Conservation (phyloP, 2,329 filamentous ascomycete genomes). For the Colletotrichum noveboracense region DNA sequence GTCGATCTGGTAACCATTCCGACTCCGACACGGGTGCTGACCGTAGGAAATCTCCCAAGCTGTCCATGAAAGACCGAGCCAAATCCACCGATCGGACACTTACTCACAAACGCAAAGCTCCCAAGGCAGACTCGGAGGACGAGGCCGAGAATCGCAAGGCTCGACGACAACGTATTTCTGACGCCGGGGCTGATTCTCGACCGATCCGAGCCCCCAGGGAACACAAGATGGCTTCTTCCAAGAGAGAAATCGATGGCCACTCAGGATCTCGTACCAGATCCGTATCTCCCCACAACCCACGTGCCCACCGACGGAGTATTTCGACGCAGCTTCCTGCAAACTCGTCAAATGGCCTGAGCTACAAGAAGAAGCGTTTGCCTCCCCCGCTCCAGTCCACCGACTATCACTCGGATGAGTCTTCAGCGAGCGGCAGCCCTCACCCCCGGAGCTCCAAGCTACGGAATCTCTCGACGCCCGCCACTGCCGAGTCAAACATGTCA, state of each 20-base stretch:
- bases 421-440: constrained; percentile 64
- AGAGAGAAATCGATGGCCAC: constrained; percentile 36
- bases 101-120: constrained; percentile 58
- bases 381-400: constrained; percentile 67
- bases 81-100: constrained; percentile 52
- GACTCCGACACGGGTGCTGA: constrained; percentile 63
- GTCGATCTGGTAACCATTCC: constrained; percentile 43
- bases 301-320: constrained; percentile 65
- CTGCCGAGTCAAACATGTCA: constrained; percentile 66
- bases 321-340: constrained; percentile 67
- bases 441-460: constrained; percentile 64
- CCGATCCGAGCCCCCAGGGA: constrained; percentile 26
- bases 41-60: constrained; percentile 46
- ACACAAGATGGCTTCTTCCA: constrained; percentile 35
- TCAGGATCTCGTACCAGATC: constrained; percentile 45
- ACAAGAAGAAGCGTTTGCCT: constrained; percentile 67
- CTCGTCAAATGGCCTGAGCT: constrained; percentile 57
- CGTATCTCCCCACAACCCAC: constrained; percentile 62
- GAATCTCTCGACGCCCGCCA: constrained; percentile 59
- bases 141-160: constrained; percentile 59
- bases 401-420: constrained; percentile 72
- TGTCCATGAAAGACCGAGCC: constrained; percentile 50
- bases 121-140: constrained; percentile 62
- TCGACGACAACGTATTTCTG: constrained; percentile 58
- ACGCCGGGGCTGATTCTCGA: constrained; percentile 27